Evolutionary conservation across 495 filamentous ascomycete species (phyloP).

Genomic region (Aspergillus egyptiacus): DNA sequence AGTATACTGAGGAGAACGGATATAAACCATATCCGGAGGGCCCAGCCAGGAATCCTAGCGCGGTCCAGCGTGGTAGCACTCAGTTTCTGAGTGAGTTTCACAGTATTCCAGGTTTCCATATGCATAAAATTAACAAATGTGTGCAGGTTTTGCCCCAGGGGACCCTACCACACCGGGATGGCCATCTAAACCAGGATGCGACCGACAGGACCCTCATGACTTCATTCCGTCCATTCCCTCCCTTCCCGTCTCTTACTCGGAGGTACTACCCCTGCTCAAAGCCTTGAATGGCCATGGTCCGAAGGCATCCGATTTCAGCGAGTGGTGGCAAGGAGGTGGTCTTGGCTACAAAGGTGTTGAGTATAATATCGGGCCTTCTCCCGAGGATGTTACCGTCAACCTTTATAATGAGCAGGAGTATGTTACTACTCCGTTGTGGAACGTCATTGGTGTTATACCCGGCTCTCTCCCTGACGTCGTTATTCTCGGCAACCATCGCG

Average conservation of each 20-base stretch:
- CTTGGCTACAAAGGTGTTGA: slow-evolving; percentile 77
- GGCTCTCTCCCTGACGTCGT: slow-evolving; percentile 80
- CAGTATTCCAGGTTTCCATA: neutral
- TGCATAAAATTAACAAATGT: neutral
- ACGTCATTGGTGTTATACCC: slow-evolving; percentile 91
- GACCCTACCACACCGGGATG: slow-evolving; percentile 89
- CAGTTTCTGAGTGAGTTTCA: slow-evolving; percentile 64
- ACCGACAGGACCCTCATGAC: slow-evolving; percentile 62
- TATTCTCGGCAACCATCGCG: slow-evolving; percentile 91
- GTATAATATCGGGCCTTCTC: slow-evolving; percentile 88
- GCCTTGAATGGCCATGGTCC: slow-evolving; percentile 86
- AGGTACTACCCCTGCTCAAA: slow-evolving; percentile 78
- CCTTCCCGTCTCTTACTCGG: slow-evolving; percentile 81
- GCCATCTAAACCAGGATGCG: slow-evolving; percentile 82
- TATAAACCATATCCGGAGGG: slow-evolving; percentile 77
- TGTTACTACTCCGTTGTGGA: slow-evolving; percentile 83
- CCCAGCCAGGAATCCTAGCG: slow-evolving; percentile 79
- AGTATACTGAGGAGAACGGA: slow-evolving; percentile 74
- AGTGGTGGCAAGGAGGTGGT: slow-evolving; percentile 65
- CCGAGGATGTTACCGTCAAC: slow-evolving; percentile 67
- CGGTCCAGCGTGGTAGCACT: slow-evolving; percentile 86
- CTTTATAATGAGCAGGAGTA: slow-evolving; percentile 87
- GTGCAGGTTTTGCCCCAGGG: slow-evolving; percentile 51
- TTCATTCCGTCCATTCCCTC: slow-evolving; percentile 83
- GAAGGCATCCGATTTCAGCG: slow-evolving; percentile 68